Base-by-base conservation (phyloP, 1,284 basidiomycete species). In the Microbotryum violaceum region DNA sequence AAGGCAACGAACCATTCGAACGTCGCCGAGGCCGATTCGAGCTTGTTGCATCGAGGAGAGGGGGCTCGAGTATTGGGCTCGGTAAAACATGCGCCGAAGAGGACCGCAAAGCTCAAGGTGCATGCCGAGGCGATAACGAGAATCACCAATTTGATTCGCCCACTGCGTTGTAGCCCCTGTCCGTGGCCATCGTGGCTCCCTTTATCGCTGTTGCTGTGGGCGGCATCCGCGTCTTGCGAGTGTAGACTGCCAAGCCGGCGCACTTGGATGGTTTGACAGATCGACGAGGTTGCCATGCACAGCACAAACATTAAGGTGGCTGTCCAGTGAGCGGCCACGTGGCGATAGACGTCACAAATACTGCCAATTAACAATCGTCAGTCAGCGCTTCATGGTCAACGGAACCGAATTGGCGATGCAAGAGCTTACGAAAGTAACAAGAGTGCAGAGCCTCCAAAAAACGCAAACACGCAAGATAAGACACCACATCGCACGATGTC, bases 281-380 rank as follows among this genome's bases (percentile, higher is more conserved):
- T 73, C 31, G 79, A 79, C 10, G 76, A 77, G 20, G 81, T 60
- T 16, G 78, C 79, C 10, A 78, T 74, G 57, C 74, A 75, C 42
- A 78, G 74, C 58, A 81, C 73, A 67, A 81, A 82, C 54, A 80
- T 71, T 12, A 76, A 60, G 0, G 80, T 77, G 75, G 78, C 77
- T 27, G 70, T 68, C 79, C 79, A 80, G 68, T 81, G 80, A 2
- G 78, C 73, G 0, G 58, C 75, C 18, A 73, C 70, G 70, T 79
- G 75, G 67, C 75, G 67, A 71, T 75, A 77, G 2, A 75, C 73
- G 65, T 79, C 69, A 58, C 51, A 16, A 16, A 23, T 27, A 16
- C 49, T 50, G 25, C 49, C 12, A 10, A 8, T 10, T 2, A 10
- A 31, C 31, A 10, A 31, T 31, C 31, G 9, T 31, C 8, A 31